Evolutionary conservation across 2,329 filamentous ascomycete species (phyloP).

Genomic region (Lachnellula cervina): DNA sequence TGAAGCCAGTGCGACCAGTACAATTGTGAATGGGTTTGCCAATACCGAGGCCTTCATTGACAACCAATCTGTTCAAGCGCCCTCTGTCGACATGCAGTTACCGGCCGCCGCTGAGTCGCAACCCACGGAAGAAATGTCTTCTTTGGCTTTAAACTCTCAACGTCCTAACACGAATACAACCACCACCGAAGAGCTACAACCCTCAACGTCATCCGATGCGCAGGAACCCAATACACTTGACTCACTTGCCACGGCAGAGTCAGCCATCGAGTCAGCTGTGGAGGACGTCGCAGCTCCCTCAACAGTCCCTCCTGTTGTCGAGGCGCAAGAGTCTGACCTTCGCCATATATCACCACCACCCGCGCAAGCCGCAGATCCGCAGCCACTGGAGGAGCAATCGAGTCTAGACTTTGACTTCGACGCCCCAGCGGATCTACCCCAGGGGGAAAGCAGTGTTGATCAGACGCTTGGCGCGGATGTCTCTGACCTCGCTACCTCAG

Average conservation of each 20-base stretch:
- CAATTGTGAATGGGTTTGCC: conserved; percentile 20
- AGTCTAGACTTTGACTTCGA: conserved; percentile 9
- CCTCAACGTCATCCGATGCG: conserved; percentile 13
- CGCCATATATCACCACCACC: conserved; percentile 18
- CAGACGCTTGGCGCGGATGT: background rate
- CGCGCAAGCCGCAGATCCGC: conserved; percentile 1
- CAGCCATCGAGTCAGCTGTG: conserved; percentile 21
- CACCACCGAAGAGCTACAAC: conserved; percentile 12
- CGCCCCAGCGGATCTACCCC: conserved; percentile 1
- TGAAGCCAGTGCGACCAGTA: conserved; percentile 3
- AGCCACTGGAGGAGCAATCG: background rate
- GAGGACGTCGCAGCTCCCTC: conserved; percentile 22
- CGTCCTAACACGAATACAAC: conserved; percentile 15
- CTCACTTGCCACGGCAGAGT: conserved; percentile 14
- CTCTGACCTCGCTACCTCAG: background rate
- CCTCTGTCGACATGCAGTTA: conserved; percentile 5
- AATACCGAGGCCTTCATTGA: conserved; percentile 26
- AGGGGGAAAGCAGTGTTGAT: conserved; percentile 2
- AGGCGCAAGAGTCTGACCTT: conserved; percentile 30
- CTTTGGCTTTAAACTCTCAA: conserved; percentile 14
- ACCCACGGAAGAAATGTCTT: conserved; percentile 11
- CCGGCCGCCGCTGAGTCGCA: conserved; percentile 12
- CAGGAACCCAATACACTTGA: conserved; percentile 4
- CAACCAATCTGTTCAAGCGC: conserved; percentile 24
- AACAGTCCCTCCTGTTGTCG: conserved; percentile 28